Evolutionary conservation across 441 rosid species (phyloP), one percentile per base, ranked within the genome.

Genomic region (Populus hybrid): DNA sequence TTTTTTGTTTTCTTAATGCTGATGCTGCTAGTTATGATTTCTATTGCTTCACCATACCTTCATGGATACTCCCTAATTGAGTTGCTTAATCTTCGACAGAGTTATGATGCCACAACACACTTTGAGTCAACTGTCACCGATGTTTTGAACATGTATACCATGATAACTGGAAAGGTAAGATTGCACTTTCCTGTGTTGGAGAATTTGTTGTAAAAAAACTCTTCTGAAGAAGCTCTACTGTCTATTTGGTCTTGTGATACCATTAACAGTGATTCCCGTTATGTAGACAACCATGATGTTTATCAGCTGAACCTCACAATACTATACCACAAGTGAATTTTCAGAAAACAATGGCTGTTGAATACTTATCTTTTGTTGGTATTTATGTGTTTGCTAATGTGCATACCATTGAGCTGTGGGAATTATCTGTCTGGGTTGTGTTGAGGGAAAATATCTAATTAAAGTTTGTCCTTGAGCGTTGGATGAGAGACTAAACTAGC

Each of bases 51-150:
- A 1, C 3, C 9, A 26, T 19, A 1, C 7, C 9, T 21, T 7
- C 18, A 34, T 66, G 73, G 23, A 11, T 73, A 19, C 18, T 4
- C 72, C 34, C 21, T 79, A 67, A 82, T 75, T 59, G 8, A 8
- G 46, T 63, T 36, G 34, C 67, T 38, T 67, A 61, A 69, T 78
- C 46, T 75, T 70, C 72, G 73, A 84, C 94, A 93, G 98, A 93
- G 98, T 77, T 93, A 93, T 79, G 98, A 93, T 87, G 86, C 98
- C 67, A 90, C 96, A 66, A 90, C 94, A 46, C 93, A 91, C 83
- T 91, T 93, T 68, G 96, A 93, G 82, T 84, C 94, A 24, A 93
- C 94, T 66, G 96, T 93, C n/a, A 79, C 76, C 6, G 96, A 93
- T 84, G 96, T 93, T 71, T 83, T 93, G 70, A 86, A 84, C 84